Conservation (phyloP, 2,329 filamentous ascomycete species). For the Dendrostoma leiphaemia region DNA sequence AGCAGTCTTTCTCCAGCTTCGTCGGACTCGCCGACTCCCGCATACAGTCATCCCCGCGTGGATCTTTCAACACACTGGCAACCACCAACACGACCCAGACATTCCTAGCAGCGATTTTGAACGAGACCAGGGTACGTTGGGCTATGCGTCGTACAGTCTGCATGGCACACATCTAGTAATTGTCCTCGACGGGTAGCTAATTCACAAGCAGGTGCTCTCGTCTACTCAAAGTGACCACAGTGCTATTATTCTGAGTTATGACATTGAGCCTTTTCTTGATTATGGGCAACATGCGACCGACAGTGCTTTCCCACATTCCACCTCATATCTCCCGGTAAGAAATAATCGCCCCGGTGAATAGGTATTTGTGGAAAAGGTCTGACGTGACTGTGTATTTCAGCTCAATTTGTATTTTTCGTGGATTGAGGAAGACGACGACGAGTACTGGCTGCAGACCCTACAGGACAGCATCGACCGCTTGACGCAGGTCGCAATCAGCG, state of each 20-base stretch:
- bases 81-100: slow-evolving; percentile 23
- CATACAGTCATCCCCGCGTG: slow-evolving; percentile 21
- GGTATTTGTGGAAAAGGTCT: neutral
- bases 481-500: slow-evolving; percentile 26
- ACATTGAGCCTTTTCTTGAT: slow-evolving; percentile 29
- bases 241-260: slow-evolving; percentile 24
- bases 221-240: slow-evolving; percentile 6
- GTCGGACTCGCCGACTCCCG: slow-evolving; percentile 20
- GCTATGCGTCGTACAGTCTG: too few species aligned
- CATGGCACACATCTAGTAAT: neutral
- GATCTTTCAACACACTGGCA: slow-evolving; percentile 27
- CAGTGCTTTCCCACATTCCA: slow-evolving; percentile 29
- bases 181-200: too few species aligned
- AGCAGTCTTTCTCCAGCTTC: slow-evolving; percentile 19
- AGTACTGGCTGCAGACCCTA: slow-evolving; percentile 26
- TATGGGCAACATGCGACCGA: slow-evolving; percentile 29
- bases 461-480: slow-evolving; percentile 23
- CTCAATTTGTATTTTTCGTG: slow-evolving; percentile 30
- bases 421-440: slow-evolving; percentile 23
- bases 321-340: slow-evolving; percentile 25
- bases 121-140: slow-evolving; percentile 23
- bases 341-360: too few species aligned
- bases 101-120: slow-evolving; percentile 25
- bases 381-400: slow-evolving; percentile 10
- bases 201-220: neutral